phyloP scores from a whole-genome alignment of 352 stramenopile species.

The Pythium oligandrum region DNA sequence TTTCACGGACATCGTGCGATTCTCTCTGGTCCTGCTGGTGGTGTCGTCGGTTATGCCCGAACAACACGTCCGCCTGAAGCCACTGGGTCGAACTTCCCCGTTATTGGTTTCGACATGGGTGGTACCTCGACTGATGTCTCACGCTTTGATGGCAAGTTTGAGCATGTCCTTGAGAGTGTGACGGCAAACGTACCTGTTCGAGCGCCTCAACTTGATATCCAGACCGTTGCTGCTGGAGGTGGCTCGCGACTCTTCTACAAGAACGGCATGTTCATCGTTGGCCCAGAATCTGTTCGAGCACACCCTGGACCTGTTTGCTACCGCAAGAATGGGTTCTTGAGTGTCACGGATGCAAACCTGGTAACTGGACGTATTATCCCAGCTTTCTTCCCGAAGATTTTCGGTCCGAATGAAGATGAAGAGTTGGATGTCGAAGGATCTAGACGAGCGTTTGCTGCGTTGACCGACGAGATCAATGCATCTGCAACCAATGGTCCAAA shows the following conservation, averaged over 20 bases:
- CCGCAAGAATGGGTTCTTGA: conserved; percentile 94
- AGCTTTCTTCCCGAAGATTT: conserved; percentile 98
- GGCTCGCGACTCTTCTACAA: conserved; percentile 96
- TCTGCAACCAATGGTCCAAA: conserved; percentile 41
- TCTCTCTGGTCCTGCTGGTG: conserved; percentile 91
- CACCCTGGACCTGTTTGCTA: conserved; percentile 97
- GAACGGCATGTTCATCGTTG: conserved; percentile 96
- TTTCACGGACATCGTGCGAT: conserved; percentile 93
- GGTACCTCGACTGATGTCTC: conserved; percentile 98
- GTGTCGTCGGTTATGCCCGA: conserved; percentile 97
- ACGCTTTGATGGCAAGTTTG: conserved; percentile 94
- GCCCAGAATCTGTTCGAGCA: conserved; percentile 95
- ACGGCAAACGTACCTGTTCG: conserved; percentile 98
- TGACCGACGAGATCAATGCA: conserved; percentile 88
- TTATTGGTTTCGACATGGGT: conserved; percentile 99
- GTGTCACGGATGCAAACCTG: conserved; percentile 98
- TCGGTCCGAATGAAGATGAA: conserved; percentile 97
- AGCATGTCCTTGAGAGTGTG: conserved; percentile 98
- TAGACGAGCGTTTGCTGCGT: conserved; percentile 85
- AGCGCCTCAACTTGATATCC: conserved; percentile 97
- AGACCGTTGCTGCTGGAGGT: conserved; percentile 97
- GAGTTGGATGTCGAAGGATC: conserved; percentile 95
- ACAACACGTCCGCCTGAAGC: conserved; percentile 70
- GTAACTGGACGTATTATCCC: conserved; percentile 96
- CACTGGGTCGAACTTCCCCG: conserved; percentile 16